Percentiles rank a stretch among this genome's conserved stretches.
Evolutionary conservation across 805 yeast genomes (phyloP).

Genomic region (Candida glaebosa): DNA sequence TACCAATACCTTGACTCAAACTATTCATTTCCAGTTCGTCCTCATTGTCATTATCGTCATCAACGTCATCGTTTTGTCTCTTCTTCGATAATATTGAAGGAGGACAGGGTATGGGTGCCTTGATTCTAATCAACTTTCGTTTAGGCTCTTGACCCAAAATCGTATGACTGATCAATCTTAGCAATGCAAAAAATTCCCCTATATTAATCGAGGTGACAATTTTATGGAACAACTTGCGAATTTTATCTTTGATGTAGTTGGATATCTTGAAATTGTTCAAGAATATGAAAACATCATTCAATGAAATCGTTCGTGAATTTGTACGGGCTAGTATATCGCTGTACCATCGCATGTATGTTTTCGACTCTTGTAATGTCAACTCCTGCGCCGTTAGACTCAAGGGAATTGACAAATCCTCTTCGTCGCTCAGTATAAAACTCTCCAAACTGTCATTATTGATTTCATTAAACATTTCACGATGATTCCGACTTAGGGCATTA

Average conservation of each 20-base stretch:
- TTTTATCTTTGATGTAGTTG: constrained; percentile 45
- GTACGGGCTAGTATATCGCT: constrained; percentile 75
- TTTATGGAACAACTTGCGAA: constrained; percentile 49
- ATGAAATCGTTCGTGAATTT: constrained; percentile 59
- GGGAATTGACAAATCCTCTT: constrained; percentile 48
- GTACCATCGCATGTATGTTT: constrained; percentile 92
- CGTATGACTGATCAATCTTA: constrained; percentile 76
- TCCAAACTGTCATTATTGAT: constrained; percentile 3
- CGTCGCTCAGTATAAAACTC: constrained; percentile 8
- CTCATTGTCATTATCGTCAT: constrained; percentile 19
- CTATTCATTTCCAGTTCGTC: not conserved
- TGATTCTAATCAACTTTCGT: constrained; percentile 47
- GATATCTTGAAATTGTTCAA: constrained; percentile 71
- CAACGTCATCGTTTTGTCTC: constrained; percentile 45
- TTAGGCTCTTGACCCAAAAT: constrained; percentile 52
- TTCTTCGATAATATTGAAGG: constrained; percentile 68
- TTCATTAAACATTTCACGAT: constrained; percentile 2
- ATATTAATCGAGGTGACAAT: constrained; percentile 63
- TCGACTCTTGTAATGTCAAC: constrained; percentile 71
- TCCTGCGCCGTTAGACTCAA: constrained; percentile 64
- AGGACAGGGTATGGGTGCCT: constrained; percentile 75
- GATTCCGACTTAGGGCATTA: not conserved
- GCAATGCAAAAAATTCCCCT: constrained; percentile 86
- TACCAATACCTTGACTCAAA: not conserved
- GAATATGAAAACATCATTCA: constrained; percentile 77